Base-by-base conservation (phyloP, 129 eudicot genomes). In the Mikania micrantha region DNA sequence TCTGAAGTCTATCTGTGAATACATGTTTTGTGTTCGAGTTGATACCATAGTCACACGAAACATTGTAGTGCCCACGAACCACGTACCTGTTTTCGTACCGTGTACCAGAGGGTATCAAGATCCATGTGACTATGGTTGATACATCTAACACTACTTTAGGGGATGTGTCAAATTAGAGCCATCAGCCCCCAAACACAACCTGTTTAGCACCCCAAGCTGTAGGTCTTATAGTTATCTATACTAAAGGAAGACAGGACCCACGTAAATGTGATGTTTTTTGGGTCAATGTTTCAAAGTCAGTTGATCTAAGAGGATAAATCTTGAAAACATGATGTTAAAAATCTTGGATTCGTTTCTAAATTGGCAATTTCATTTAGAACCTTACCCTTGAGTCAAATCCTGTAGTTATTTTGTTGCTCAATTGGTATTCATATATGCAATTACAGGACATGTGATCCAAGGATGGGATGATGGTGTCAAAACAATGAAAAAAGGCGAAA, bases 381-480 rank as follows among this genome's bases (percentile, higher is more conserved):
- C 12, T 13, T 15, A 7, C 27, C 16, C n/a, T 22, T 65, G 16
- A 41, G 24, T 40, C 15, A 1, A 24, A 19, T 39, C 21, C 35
- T 58, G 40, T 4, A 44, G n/a, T 22, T 44, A 7, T 47, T 47
- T 3, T 56, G 66, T 40, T 40, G 28, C 9, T 25, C 17, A 38
- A 2, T 41, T 70, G 24, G 58, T 70, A 16, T 42, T 29, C 10
- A 32, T 27, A 1, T 17, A 25, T 72, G 50, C 32, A 48, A 52
- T 53, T 49, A 62, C 80, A 89, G 96, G 90, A 79, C 87, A 89
- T 58, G 96, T 89, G 49, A 89, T 89, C n/a, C 77, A 81, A 83
- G 96, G 96, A 7, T 85, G 82, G 90, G 96, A 89, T 75, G 90
- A 85, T 66, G 96, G 96, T 50, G 74, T 89, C 34, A 78, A 57